A percentile compares a stretch with the other conserved stretches of the same genome.
These are phyloP conservation scores for Cyclotella kingstonii DNA, from an alignment of 108 stramenopile genomes.

Conservation along the genomic window DNA sequence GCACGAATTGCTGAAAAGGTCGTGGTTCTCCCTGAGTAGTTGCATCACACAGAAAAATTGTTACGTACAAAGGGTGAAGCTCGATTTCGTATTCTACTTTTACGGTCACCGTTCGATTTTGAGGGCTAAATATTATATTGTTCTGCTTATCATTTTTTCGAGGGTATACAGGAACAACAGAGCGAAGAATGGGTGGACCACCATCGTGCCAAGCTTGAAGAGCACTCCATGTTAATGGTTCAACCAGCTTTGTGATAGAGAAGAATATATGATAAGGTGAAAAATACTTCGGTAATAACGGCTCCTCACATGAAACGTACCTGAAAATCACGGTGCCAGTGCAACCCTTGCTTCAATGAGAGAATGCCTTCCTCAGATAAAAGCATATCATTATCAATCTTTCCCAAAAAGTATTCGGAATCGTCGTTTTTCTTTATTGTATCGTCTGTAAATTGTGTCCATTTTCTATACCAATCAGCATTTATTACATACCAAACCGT, in stretches of 20 bases:
- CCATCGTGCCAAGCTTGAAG: conserved; percentile 91
- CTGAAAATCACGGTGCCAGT: conserved; percentile 80
- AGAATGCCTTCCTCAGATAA: conserved; percentile 74
- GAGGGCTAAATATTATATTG: conserved; percentile 30
- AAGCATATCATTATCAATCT: conserved; percentile 71
- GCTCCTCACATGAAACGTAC: neutral
- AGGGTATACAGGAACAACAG: conserved; percentile 66
- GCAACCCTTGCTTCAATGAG: conserved; percentile 62
- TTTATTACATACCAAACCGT: conserved; percentile 86
- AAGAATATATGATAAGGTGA: neutral
- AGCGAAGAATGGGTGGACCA: conserved; percentile 83
- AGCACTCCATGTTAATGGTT: conserved; percentile 82
- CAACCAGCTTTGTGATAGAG: conserved; percentile 40
- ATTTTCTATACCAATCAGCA: conserved; percentile 62
- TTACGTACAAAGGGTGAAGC: conserved; percentile 79
- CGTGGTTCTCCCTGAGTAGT: conserved; percentile 75
- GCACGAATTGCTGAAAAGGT: conserved; percentile 81
- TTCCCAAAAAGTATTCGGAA: conserved; percentile 27
- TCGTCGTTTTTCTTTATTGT: conserved; percentile 44
- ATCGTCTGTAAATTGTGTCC: conserved; percentile 53
- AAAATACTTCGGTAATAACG: neutral
- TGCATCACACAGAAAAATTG: conserved; percentile 80
- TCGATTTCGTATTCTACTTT: conserved; percentile 80
- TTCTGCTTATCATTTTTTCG: conserved; percentile 17
- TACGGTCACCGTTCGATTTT: conserved; percentile 9